Conservation (phyloP, 192 early-diverging fungal species). For the Entomortierella chlamydospora region DNA sequence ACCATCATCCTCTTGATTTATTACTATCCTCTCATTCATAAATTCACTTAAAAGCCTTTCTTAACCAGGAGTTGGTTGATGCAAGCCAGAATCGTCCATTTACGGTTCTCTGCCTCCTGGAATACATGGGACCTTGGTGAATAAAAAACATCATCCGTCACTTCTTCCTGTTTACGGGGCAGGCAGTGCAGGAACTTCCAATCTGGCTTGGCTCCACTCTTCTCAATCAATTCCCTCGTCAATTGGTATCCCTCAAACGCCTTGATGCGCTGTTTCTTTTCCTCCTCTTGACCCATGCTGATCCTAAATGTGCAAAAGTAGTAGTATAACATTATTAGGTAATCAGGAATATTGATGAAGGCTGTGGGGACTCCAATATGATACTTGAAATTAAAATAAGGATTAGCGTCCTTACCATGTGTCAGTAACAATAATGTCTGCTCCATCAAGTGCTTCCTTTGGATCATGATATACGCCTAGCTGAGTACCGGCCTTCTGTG, state of each 20-base stretch:
- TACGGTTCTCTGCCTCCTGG: conserved; percentile 98
- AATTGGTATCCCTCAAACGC: conserved; percentile 93
- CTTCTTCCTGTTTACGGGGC: conserved; percentile 96
- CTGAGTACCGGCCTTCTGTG: conserved; percentile 60
- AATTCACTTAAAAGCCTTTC: conserved; percentile 59
- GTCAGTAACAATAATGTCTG: conserved; percentile 96
- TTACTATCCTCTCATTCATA: no score
- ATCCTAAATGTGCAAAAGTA: conserved; percentile 61
- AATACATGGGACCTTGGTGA: conserved; percentile 92
- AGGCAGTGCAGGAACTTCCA: conserved; percentile 99
- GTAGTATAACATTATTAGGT: neutral
- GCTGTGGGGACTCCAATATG: neutral
- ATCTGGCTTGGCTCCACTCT: conserved; percentile 81
- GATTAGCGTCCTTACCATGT: conserved; percentile 76
- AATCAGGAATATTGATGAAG: neutral
- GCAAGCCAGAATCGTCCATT: conserved; percentile 96
- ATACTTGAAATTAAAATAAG: neutral
- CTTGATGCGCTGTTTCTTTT: conserved; percentile 83
- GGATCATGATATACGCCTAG: conserved; percentile 76
- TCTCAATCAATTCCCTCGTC: conserved; percentile 83
- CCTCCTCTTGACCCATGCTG: conserved; percentile 96
- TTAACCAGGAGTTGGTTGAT: conserved; percentile 74
- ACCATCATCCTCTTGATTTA: no score
- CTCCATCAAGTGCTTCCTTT: conserved; percentile 77
- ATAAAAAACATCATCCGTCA: conserved; percentile 97